Percentiles rank a stretch among this genome's conserved stretches.
Evolutionary conservation across 179 eudicot species (phyloP).

Genomic region (Beta lomatogona): DNA sequence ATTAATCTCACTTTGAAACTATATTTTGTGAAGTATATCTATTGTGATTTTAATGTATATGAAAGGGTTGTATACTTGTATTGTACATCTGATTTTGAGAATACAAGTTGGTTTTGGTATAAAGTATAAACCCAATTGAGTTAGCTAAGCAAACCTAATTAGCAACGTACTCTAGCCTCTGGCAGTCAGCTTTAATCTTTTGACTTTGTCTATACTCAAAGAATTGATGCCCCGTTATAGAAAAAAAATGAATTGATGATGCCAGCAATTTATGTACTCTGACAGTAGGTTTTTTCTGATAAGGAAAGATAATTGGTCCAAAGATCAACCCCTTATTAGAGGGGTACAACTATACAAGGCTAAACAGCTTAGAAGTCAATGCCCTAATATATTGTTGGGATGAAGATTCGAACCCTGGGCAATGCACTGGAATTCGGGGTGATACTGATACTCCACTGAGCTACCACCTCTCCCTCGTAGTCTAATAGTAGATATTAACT

Average conservation of each 20-base stretch:
- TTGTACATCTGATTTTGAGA: not conserved
- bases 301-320: too few relatives aligned
- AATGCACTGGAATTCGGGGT: too few relatives aligned
- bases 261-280: too few relatives aligned
- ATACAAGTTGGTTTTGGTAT: slow-evolving; percentile 17
- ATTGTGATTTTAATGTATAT: not conserved
- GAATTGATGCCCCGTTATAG: not conserved
- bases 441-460: too few relatives aligned
- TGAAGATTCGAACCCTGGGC: too few relatives aligned
- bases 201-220: not conserved
- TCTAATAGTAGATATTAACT: too few relatives aligned
- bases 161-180: not conserved
- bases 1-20: not conserved
- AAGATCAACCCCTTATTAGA: too few relatives aligned
- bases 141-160: not conserved
- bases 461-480: too few relatives aligned
- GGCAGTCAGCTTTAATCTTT: not conserved
- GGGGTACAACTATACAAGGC: too few relatives aligned
- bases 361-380: too few relatives aligned
- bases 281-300: not conserved
- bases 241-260: not conserved
- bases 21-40: not conserved
- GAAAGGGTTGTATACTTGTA: not conserved
- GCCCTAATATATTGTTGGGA: too few relatives aligned
- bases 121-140: not conserved